These are phyloP conservation scores for Plenodomus biglobosus DNA, from an alignment of 2,329 filamentous ascomycete species.

Conservation along the genomic window DNA sequence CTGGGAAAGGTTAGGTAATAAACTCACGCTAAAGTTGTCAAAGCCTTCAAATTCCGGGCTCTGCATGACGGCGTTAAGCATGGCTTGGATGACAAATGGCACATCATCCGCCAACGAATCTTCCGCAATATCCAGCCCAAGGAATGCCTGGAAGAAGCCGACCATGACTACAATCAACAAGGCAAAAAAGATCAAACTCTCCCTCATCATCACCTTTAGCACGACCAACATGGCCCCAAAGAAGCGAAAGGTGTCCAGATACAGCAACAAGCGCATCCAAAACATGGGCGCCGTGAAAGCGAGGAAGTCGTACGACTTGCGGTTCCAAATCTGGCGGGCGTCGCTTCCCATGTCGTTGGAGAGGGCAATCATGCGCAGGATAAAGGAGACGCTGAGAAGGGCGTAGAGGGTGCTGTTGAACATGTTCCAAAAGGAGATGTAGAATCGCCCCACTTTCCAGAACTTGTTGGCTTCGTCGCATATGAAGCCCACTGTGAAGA, in stretches of 20 bases:
- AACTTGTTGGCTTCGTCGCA: constrained; percentile 86
- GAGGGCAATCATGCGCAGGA: constrained; percentile 77
- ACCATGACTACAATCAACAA: constrained; percentile 80
- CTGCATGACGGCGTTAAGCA: constrained; percentile 90
- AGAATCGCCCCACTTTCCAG: constrained; percentile 90
- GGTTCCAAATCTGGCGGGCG: constrained; percentile 66
- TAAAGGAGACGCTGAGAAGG: constrained; percentile 75
- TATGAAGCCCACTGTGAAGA: constrained; percentile 89
- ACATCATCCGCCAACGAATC: constrained; percentile 65
- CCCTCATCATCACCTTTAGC: constrained; percentile 69
- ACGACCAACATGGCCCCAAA: constrained; percentile 99
- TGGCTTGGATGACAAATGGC: constrained; percentile 73
- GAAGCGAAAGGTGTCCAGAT: constrained; percentile 90
- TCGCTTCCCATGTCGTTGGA: constrained; percentile 56
- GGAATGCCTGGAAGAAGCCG: constrained; percentile 89
- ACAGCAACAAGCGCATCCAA: constrained; percentile 89
- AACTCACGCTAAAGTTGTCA: constrained; percentile 70
- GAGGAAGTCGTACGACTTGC: constrained; percentile 88
- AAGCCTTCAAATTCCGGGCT: constrained; percentile 88
- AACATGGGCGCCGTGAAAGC: constrained; percentile 96
- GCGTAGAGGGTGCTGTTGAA: constrained; percentile 86
- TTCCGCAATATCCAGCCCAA: constrained; percentile 85
- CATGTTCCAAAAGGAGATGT: constrained; percentile 94
- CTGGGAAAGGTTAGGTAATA: no score
- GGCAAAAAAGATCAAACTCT: constrained; percentile 92